A percentile compares a stretch with the other conserved stretches of the same genome.
Evolutionary conservation across 768 basidiomycete species (phyloP).

Genomic region (Naganishia kalamii): DNA sequence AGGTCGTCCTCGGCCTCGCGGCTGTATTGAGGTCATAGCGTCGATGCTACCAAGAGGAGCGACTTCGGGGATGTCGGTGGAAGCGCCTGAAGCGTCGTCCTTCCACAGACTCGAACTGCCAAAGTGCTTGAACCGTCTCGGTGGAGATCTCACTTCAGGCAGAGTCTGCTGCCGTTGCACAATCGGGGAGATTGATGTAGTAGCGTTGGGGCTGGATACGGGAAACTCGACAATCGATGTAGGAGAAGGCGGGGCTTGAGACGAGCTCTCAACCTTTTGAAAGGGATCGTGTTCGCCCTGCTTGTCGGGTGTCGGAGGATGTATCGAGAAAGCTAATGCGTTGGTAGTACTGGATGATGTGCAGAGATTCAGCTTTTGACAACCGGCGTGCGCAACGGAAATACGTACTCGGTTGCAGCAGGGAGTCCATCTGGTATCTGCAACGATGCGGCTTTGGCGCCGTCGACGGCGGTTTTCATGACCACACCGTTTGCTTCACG

Average conservation of each 20-base stretch:
- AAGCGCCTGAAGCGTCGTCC: constrained; percentile 31
- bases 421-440: not conserved
- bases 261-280: not conserved
- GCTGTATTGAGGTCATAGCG: not conserved
- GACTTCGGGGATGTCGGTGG: constrained; percentile 27
- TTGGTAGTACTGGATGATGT: not conserved
- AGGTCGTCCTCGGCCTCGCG: constrained; percentile 28
- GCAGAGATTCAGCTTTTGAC: not conserved
- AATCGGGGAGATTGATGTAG: not conserved
- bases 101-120: constrained; percentile 21
- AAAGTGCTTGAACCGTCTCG: constrained; percentile 23
- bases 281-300: not conserved
- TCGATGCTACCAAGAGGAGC: constrained; percentile 16
- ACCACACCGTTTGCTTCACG: not conserved
- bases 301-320: constrained; percentile 16
- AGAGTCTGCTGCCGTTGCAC: constrained; percentile 30
- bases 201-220: not conserved
- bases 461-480: not conserved
- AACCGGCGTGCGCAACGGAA: not conserved
- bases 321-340: not conserved
- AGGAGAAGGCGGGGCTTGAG: not conserved
- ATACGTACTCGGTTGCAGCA: not conserved
- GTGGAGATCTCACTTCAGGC: constrained; percentile 44
- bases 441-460: not conserved
- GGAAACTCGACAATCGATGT: not conserved